phyloP scores from a whole-genome alignment of 257 asterid species.

The Solanum chiquidenum region DNA sequence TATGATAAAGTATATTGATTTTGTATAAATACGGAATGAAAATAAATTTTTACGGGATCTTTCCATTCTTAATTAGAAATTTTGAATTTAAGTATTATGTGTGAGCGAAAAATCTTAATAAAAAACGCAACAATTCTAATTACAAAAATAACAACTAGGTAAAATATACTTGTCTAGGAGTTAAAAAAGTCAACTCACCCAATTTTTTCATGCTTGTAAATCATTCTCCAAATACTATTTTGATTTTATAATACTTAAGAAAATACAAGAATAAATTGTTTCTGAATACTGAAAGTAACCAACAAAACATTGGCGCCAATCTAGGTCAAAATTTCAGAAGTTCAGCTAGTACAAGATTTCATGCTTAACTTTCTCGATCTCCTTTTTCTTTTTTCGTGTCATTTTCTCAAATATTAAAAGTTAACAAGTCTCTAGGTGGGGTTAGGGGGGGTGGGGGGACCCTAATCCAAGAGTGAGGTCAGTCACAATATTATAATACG shows the following conservation, averaged over 20 bases:
- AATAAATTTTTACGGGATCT: neutral
- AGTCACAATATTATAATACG: neutral
- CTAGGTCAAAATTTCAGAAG: neutral
- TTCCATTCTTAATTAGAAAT: neutral
- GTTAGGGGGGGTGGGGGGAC: neutral
- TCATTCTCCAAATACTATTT: neutral
- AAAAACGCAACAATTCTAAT: neutral
- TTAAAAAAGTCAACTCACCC: neutral
- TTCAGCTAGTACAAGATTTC: neutral
- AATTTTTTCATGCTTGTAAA: neutral
- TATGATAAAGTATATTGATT: neutral
- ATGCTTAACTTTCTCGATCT: neutral
- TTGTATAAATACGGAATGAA: neutral
- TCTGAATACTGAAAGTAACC: neutral
- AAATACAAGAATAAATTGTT: neutral
- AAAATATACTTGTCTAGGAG: neutral
- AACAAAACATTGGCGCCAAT: neutral
- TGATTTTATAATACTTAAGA: neutral
- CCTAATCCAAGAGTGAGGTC: neutral
- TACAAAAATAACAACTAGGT: fast-evolving
- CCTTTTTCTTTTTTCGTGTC: neutral
- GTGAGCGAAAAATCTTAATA: neutral
- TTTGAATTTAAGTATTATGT: neutral
- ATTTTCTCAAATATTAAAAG: neutral
- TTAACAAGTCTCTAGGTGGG: neutral